phyloP scores from a whole-genome alignment of 164 flowering plant genomes.

The Buxus sempervirens region DNA sequence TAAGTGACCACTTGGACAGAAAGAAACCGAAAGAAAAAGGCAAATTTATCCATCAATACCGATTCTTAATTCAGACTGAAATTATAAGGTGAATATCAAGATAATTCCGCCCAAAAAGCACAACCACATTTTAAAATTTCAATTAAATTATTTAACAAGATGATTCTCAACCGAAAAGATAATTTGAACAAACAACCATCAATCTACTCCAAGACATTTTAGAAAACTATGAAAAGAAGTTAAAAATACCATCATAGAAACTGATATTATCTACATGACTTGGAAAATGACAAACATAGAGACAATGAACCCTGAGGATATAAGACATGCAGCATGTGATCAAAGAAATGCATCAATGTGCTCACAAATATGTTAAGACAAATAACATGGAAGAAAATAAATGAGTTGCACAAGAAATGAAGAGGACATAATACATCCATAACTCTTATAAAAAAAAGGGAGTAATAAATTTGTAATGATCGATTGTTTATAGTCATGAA shows the following conservation, averaged over 20 bases:
- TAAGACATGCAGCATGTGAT: too few relatives aligned
- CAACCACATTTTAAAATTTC: background rate
- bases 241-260: background rate
- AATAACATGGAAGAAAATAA: too few relatives aligned
- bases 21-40: background rate
- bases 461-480: too few relatives aligned
- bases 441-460: too few relatives aligned
- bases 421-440: too few relatives aligned
- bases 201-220: background rate
- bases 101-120: background rate
- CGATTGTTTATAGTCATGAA: too few relatives aligned
- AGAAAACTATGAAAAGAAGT: background rate
- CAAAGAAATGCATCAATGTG: too few relatives aligned
- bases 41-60: background rate
- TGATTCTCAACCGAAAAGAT: background rate
- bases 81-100: too few relatives aligned
- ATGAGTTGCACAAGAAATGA: too few relatives aligned
- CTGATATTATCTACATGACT: background rate
- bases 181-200: background rate
- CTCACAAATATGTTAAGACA: too few relatives aligned
- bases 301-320: too few relatives aligned
- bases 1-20: background rate
- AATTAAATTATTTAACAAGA: background rate
- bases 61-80: background rate
- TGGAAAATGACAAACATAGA: background rate